phyloP scores from a whole-genome alignment of 1,139 yeast species.

The Hemisphaericaspora subhashii region DNA sequence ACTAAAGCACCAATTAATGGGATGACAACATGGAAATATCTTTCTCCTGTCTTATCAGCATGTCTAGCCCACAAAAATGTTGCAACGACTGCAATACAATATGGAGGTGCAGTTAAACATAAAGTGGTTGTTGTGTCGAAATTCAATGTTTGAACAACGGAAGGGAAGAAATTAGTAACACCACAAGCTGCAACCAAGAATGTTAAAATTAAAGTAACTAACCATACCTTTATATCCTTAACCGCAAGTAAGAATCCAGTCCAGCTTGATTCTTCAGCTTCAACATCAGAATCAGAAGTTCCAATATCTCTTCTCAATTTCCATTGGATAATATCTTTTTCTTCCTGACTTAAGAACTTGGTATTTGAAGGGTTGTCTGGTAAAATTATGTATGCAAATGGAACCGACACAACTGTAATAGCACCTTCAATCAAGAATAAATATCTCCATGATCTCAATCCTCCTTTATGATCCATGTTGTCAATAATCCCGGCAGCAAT shows the following conservation, averaged over 20 bases:
- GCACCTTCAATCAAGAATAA: slow-evolving; percentile 73
- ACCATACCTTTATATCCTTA: slow-evolving; percentile 48
- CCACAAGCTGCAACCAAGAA: slow-evolving; percentile 59
- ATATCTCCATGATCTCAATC: slow-evolving; percentile 68
- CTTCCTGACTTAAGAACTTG: slow-evolving; percentile 50
- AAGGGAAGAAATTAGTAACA: slow-evolving; percentile 62
- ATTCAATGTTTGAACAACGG: slow-evolving; percentile 56
- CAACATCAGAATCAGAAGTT: slow-evolving; percentile 38
- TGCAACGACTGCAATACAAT: slow-evolving; percentile 51
- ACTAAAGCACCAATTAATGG: slow-evolving; percentile 47
- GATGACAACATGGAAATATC: slow-evolving; percentile 50
- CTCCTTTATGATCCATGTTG: slow-evolving; percentile 37
- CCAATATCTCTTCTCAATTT: slow-evolving; percentile 42
- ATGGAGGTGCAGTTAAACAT: slow-evolving; percentile 62
- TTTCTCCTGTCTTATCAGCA: slow-evolving; percentile 58
- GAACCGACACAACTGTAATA: slow-evolving; percentile 58
- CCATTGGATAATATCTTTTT: slow-evolving; percentile 49
- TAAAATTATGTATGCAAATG: slow-evolving; percentile 60
- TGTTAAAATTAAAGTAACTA: slow-evolving; percentile 43
- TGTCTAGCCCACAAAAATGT: slow-evolving; percentile 57
- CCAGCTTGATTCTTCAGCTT: slow-evolving; percentile 31
- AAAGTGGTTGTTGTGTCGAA: slow-evolving; percentile 50
- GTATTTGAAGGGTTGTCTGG: slow-evolving; percentile 69
- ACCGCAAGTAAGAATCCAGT: slow-evolving; percentile 42
- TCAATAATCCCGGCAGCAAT: slow-evolving; percentile 49